Base-by-base conservation (phyloP, 1,284 basidiomycete species). In the Bondarzewia mesenterica region DNA sequence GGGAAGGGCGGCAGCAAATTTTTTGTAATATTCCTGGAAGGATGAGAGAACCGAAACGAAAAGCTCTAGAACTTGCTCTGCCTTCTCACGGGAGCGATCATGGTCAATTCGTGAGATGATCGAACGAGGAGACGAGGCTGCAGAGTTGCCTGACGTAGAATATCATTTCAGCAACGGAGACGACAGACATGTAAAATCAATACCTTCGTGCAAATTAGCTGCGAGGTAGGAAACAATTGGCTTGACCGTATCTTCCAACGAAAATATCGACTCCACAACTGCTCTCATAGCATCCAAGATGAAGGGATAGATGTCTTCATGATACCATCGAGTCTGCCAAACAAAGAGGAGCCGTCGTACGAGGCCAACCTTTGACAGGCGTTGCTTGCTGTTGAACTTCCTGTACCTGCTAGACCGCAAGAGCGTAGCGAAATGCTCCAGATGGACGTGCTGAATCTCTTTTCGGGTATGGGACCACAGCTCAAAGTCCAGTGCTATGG, bases 401-500 rank as follows among this genome's bases (percentile, higher is more conserved):
- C 75, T 77, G 61, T 85, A 83, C 49, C 82, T 79, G 51, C 88
- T 93, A 0, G 73, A 72, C 48, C 78, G 67, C 10, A 95, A 65
- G 6, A 97, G 76, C 10, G 77, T 82, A 1, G 73, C 64, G 59
- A 96, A 93, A 61, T 96, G 89, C 42, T 86, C 80, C 0, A 94
- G 72, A 59, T 93, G 86, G 15, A 82, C 75, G 3, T 70, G 72
- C 59, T 92, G 88, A 22, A 97, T 82, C 36, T 85, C 82, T 4
- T 67, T 59, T 1, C 72, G 68, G 0, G 89, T 82, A 22, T 68
- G 75, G 0, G 89, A 78, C 94, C 94, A 98, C 5, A 97, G 78
- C 51, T 92, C 85, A 56, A 96, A 90, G 60, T 96, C 91, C 2
- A 97, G 78, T 0, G 90, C 87, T 39, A 97, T 75, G 1, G 85